A percentile compares a stretch with the other conserved stretches of the same genome.
Conservation (phyloP, 2,329 filamentous ascomycete species). For the Epichloe aotearoae region DNA sequence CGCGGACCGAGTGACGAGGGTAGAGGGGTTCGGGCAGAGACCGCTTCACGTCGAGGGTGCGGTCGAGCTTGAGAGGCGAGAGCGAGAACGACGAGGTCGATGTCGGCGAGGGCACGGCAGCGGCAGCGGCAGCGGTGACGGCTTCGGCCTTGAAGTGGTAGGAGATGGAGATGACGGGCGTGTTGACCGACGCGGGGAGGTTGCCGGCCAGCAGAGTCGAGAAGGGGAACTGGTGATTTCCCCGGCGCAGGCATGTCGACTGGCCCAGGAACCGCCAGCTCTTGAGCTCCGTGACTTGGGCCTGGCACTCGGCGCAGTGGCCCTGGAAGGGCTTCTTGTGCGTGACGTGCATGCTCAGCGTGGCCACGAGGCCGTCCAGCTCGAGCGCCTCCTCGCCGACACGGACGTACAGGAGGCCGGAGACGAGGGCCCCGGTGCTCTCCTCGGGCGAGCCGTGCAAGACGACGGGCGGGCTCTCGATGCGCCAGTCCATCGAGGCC, state of each 20-base stretch:
- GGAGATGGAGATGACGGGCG: conserved; percentile 56
- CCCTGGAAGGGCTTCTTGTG: conserved; percentile 72
- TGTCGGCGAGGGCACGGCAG: conserved; percentile 12
- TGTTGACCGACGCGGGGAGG: conserved; percentile 72
- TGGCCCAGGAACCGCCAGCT: conserved; percentile 64
- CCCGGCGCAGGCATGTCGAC: conserved; percentile 36
- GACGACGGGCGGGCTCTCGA: conserved; percentile 79
- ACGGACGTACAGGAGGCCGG: conserved; percentile 64
- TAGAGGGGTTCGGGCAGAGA: conserved; percentile 60
- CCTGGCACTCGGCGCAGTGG: conserved; percentile 66
- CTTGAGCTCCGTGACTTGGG: conserved; percentile 59
- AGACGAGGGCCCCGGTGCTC: conserved; percentile 75
- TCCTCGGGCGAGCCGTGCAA: conserved; percentile 63
- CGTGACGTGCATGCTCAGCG: conserved; percentile 53
- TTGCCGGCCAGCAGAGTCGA: conserved; percentile 75
- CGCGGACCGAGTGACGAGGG: conserved; percentile 80
- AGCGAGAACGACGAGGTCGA: conserved; percentile 21
- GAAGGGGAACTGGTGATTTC: conserved; percentile 71
- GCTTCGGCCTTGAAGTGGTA: conserved; percentile 66
- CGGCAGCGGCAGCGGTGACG: conserved; percentile 36
- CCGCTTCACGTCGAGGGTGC: conserved; percentile 61
- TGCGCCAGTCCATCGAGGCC: conserved; percentile 36
- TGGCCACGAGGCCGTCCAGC: conserved; percentile 60
- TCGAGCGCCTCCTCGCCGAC: conserved; percentile 54
- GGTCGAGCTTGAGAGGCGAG: conserved; percentile 44